Base-by-base conservation (phyloP, 2,329 filamentous ascomycete genomes). In the Penicillium oxalicum region DNA sequence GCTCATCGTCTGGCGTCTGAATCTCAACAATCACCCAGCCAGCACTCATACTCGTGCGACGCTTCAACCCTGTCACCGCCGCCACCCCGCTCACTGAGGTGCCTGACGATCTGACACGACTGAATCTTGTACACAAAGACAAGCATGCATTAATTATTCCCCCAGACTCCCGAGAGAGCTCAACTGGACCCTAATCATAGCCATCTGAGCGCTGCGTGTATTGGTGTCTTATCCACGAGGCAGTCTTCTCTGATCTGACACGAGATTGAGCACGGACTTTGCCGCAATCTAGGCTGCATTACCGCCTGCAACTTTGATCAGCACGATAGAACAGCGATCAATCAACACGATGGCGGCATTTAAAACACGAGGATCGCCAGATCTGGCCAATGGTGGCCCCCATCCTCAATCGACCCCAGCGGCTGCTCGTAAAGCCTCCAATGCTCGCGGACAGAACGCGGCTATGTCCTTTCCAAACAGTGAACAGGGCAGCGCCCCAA, bases 331-430 rank as follows among this genome's bases (percentile, higher is more conserved):
- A 18, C 18, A 18, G 18, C 18, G 18, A 18, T 18, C 18, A 18
- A 18, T 9, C 8, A 40, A 7, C 4, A 35, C 41, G 18, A 60
- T 60, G 58, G 57, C 53, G 4, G 43, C 53, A 11, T 35, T 34
- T 11, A 42, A 50, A 45, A 55, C 55, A 45, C 55, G 51, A 32
- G 42, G 26, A 46, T 54, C 53, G 27, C 51, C 58, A 9, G 55
- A 59, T 26, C 50, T 54, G 35, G 53, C 58, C 42, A 59, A 57
- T 39, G 52, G 47, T n/a, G 48, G 34, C 29, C 47, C 46, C 9
- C 29, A 49, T 37, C 40, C 45, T 25, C 46, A 48, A 9, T 38
- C 33, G 26, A 35, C 47, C 40, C 56, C 51, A 29, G 54, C 50
- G 35, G 36, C 47, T 12, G 36, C 47, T 13, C 48, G 45, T 36